These are phyloP conservation scores for Mortierella sp. DNA, from an alignment of 371 early-diverging fungal genomes.

Conservation along the genomic window DNA sequence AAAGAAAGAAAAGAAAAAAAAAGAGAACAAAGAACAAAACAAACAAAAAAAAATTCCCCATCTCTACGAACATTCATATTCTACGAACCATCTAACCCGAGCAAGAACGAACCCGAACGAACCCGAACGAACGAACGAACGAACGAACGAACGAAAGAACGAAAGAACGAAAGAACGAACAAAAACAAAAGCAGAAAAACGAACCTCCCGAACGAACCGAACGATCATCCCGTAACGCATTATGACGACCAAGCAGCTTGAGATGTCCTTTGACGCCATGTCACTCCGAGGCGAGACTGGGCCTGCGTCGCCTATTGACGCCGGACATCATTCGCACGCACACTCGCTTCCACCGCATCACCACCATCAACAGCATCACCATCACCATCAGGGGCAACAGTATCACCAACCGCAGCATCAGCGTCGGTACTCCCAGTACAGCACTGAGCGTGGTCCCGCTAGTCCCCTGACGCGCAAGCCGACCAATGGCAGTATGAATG, in stretches of 20 bases:
- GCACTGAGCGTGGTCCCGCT: slow-evolving; percentile 27
- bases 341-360: neutral
- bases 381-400: neutral
- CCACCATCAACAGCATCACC: slow-evolving; percentile 7
- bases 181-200: no score
- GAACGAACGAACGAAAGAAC: no score
- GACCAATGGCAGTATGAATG: slow-evolving; percentile 9
- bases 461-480: slow-evolving; percentile 22
- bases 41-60: slow-evolving; percentile 6
- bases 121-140: neutral
- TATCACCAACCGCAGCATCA: neutral
- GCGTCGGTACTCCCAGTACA: slow-evolving; percentile 32
- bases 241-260: slow-evolving; percentile 54
- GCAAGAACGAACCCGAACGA: neutral
- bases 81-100: slow-evolving; percentile 5
- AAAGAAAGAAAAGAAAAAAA: neutral
- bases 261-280: slow-evolving; percentile 56
- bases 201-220: no score
- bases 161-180: no score
- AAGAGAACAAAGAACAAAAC: slow-evolving; percentile 7
- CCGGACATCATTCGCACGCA: neutral
- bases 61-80: neutral
- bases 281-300: slow-evolving; percentile 53
- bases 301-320: neutral
- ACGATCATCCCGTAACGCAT: no score